Conservation (phyloP, 176 grass and related monocot species). For the Luzula sylvatica region DNA sequence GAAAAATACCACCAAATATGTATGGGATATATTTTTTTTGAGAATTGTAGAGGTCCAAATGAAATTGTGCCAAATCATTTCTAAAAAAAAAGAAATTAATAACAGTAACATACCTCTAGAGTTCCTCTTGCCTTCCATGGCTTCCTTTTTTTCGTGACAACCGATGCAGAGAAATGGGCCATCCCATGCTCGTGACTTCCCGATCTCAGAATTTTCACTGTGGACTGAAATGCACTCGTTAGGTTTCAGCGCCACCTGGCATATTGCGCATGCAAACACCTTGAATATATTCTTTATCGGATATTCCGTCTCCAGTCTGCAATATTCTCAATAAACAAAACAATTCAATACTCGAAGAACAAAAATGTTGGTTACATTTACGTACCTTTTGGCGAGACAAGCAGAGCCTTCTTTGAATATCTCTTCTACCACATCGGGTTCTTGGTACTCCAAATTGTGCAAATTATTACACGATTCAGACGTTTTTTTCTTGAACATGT, state of each 20-base stretch:
- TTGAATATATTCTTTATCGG: conserved; percentile 91
- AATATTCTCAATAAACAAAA: neutral
- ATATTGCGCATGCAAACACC: conserved; percentile 85
- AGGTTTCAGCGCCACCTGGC: conserved; percentile 66
- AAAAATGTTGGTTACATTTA: too few species aligned
- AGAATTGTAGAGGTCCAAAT: too few species aligned
- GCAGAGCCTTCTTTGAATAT: conserved; percentile 92
- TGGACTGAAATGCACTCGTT: conserved; percentile 86
- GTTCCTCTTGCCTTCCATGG: conserved; percentile 79
- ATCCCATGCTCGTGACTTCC: conserved; percentile 56
- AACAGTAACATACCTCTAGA: conserved; percentile 32
- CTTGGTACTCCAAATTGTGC: conserved; percentile 34
- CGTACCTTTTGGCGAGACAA: conserved; percentile 52
- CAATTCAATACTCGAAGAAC: neutral
- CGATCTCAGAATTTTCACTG: conserved; percentile 30
- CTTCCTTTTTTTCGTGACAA: conserved; percentile 91
- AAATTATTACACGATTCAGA: conserved; percentile 34
- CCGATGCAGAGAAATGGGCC: conserved; percentile 84
- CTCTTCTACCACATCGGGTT: conserved; percentile 63
- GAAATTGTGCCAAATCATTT: too few species aligned
- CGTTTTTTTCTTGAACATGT: conserved; percentile 34
- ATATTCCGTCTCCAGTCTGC: conserved; percentile 73
- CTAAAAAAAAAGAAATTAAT: too few species aligned
- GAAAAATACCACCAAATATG: too few species aligned
- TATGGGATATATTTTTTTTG: too few species aligned